Percentiles rank a stretch among this genome's conserved stretches.
Conservation (phyloP, 441 rosid genomes). For the Croton setiger region DNA sequence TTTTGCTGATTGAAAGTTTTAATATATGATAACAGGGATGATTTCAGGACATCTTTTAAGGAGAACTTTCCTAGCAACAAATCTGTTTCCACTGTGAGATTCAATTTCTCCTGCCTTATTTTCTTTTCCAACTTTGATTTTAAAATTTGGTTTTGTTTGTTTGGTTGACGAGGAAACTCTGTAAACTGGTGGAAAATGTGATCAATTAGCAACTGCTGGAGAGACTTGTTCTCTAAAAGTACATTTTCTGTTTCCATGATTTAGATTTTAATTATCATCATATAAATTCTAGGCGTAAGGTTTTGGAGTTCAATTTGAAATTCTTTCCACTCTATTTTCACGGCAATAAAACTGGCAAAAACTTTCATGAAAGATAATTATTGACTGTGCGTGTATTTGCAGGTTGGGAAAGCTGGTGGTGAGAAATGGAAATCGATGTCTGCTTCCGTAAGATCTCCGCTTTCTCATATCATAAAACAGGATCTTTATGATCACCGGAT, state of each 20-base stretch:
- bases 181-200: neutral
- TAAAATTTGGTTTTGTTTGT: neutral
- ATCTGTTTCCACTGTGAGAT: slow-evolving; percentile 31
- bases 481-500: neutral
- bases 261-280: neutral
- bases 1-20: neutral
- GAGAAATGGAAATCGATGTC: slow-evolving; percentile 39
- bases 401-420: slow-evolving; percentile 44
- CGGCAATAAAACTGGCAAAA: neutral
- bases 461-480: neutral
- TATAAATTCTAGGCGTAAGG: neutral
- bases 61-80: slow-evolving; percentile 39
- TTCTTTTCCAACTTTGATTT: neutral
- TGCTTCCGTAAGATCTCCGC: slow-evolving; percentile 24
- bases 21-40: slow-evolving; percentile 30
- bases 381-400: slow-evolving; percentile 16
- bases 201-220: no score
- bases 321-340: neutral
- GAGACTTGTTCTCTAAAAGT: neutral
- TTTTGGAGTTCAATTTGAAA: neutral
- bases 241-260: slow-evolving; percentile 2
- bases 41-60: slow-evolving; percentile 37
- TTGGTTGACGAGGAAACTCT: neutral
- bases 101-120: neutral
- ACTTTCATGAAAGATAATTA: neutral